Percentiles rank a stretch among this genome's conserved stretches.
phyloP scores from a whole-genome alignment of 1,284 basidiomycete species.

The Trichosporon asahii region DNA sequence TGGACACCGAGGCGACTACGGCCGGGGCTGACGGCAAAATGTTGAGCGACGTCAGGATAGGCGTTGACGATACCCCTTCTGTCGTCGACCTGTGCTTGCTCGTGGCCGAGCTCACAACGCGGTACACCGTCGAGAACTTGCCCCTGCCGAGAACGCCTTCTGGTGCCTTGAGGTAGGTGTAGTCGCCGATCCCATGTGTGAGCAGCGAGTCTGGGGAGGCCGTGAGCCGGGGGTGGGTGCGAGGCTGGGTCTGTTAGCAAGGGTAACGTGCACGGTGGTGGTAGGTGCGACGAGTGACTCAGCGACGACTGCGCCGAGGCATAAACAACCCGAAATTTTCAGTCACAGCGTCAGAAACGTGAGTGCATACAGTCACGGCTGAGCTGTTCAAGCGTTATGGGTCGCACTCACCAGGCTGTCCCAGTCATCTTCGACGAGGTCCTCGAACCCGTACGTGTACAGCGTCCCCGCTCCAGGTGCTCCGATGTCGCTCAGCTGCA shows the following conservation, averaged over 20 bases:
- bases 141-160: conserved; percentile 52
- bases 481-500: conserved; percentile 24
- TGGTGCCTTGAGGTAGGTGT: conserved; percentile 42
- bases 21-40: background rate
- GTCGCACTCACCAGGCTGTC: conserved; percentile 22
- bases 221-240: conserved; percentile 18
- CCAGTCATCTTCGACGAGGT: conserved; percentile 19
- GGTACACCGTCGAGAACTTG: conserved; percentile 55
- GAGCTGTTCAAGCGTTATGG: no score
- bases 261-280: background rate
- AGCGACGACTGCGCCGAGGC: background rate
- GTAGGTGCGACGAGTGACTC: background rate
- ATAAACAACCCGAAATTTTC: background rate
- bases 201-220: conserved; percentile 48
- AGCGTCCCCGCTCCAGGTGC: conserved; percentile 43
- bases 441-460: conserved; percentile 31
- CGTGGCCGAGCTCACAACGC: conserved; percentile 25
- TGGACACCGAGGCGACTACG: conserved; percentile 1
- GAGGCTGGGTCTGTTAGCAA: conserved; percentile 20
- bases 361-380: background rate
- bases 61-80: background rate
- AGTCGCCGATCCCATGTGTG: conserved; percentile 50
- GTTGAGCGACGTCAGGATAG: background rate
- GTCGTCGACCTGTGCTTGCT: background rate
- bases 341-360: background rate